Evolutionary conservation across 805 yeast species (phyloP), one percentile per base, ranked within the genome.

Genomic region (Saccharomycopsis oosterbeekiorum): DNA sequence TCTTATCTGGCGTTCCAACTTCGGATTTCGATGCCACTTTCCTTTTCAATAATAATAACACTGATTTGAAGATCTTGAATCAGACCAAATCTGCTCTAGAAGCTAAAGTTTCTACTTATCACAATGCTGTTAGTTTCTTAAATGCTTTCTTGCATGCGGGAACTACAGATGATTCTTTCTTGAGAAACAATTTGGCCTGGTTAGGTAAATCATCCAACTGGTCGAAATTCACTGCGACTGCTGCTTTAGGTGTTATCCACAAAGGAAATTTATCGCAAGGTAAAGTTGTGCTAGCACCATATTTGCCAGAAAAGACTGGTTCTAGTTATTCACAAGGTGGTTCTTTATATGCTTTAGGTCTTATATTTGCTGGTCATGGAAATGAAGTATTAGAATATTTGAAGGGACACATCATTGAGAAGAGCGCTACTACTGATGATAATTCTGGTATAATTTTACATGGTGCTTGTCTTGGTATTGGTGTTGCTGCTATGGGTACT

Each of bases 181-280:
- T 93, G 75, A 82, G 97, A 71, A 82, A 86, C 54, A 94, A 94
- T 70, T 78, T 91, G 69, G 97, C 93, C 69, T 94, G 98, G 97
- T 79, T 94, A 67, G 96, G 96, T 54, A 89, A 91, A 74, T 97
- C 99, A n/a, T 86, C 93, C 56, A 91, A 93, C 74, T 94, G 99
- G 99, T 91, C 97, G 5, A 94, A 93, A 71, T 94, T 94, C 73
- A 85, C 97, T 0, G 97, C 98, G 1, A 93, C 98, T 14, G 98
- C 98, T 9, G 97, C 98, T 14, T 77, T 94, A 64, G 99, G 99
- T 71, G 98, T 93, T 37, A 92, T 94, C 67, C 98, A 94, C 72
- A 88, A 87, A 70, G 98, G 99, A 59, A 93, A 93, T 73, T 79
- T 94, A 62, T 82, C 96, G 0, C 96, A 91, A 71, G 99, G 98